phyloP scores from a whole-genome alignment of 768 basidiomycete species.

The Jaapia argillacea region DNA sequence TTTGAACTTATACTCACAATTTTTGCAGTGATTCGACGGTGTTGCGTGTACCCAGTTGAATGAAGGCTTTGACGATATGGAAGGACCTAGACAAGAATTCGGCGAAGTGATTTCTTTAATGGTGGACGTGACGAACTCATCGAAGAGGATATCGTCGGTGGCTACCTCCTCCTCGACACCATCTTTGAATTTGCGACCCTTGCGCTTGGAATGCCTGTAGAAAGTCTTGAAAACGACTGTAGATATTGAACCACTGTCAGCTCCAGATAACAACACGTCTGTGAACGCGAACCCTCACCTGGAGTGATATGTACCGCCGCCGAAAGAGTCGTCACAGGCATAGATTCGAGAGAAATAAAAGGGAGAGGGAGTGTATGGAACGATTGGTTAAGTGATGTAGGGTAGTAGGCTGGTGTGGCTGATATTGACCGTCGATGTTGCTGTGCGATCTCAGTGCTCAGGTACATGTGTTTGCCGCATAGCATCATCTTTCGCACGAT shows the following conservation, averaged over 20 bases:
- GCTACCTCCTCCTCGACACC: slow-evolving; percentile 28
- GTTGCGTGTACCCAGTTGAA: slow-evolving; percentile 52
- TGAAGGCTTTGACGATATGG: slow-evolving; percentile 63
- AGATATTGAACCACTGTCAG: background rate
- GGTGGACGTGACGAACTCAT: slow-evolving; percentile 36
- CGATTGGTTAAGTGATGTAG: too few relatives aligned
- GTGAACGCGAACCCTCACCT: too few relatives aligned
- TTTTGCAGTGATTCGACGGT: slow-evolving; percentile 65
- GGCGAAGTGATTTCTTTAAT: background rate
- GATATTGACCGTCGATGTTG: too few relatives aligned
- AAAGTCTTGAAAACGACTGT: slow-evolving; percentile 49
- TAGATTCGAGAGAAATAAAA: slow-evolving; percentile 9
- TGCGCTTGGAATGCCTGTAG: slow-evolving; percentile 33
- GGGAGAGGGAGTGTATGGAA: background rate
- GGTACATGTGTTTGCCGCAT: too few relatives aligned
- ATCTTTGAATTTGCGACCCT: slow-evolving; percentile 27
- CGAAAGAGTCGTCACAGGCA: slow-evolving; percentile 46
- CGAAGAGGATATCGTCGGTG: slow-evolving; percentile 56
- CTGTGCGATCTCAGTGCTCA: too few relatives aligned
- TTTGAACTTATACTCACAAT: slow-evolving; percentile 45
- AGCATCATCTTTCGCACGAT: too few relatives aligned
- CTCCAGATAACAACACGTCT: background rate
- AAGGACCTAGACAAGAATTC: slow-evolving; percentile 37
- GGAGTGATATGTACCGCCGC: slow-evolving; percentile 46
- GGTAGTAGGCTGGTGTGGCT: too few relatives aligned